Evolutionary conservation across 805 yeast species (phyloP), one percentile per base, ranked within the genome.

Genomic region (Barnettozyma siamensis): DNA sequence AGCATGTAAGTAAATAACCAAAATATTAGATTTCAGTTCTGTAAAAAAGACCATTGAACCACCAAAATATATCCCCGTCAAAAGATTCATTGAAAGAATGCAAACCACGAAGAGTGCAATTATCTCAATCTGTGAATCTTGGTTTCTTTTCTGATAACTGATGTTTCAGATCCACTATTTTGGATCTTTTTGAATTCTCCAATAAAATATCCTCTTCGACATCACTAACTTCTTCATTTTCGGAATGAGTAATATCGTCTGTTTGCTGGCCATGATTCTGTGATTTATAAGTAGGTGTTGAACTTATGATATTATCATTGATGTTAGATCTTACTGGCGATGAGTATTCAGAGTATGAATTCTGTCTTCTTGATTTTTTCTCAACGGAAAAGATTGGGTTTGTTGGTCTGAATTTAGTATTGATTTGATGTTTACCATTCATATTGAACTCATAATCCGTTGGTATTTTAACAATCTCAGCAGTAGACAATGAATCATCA

Each of bases 401-500:
- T 0, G 55, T 38, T 10, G 54, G 51, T 15, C 54, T 57, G 35
- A 55, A 54, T 29, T 43, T 51, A 10, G 24, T 31, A 12, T 17
- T 33, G 31, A 7, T 11, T 24, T 16, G 13, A 21, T 18, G 26
- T 21, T 43, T 41, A 1, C 46, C 31, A 9, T 40, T 33, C 33
- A 55, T 35, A 10, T 48, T 40, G 31, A 55, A 54, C 4, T 43
- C 43, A 31, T 43, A 44, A 19, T 51, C 54, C 2, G 35, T 31
- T 7, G 54, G 51, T 9, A 47, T 43, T 7, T 33, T 26, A 17
- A 13, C 5, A 11, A n/a, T 24, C 33, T 28, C 23, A n/a, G 21
- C 12, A 9, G 28, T 11, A n/a, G n/a, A n/a, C n/a, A n/a, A n/a
- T n/a, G n/a, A n/a, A 21, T 26, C 31, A 58, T 39, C 21, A 29